Conservation (phyloP, 1,139 yeast genomes). For the Nadsonia starkeyi-henricii region DNA sequence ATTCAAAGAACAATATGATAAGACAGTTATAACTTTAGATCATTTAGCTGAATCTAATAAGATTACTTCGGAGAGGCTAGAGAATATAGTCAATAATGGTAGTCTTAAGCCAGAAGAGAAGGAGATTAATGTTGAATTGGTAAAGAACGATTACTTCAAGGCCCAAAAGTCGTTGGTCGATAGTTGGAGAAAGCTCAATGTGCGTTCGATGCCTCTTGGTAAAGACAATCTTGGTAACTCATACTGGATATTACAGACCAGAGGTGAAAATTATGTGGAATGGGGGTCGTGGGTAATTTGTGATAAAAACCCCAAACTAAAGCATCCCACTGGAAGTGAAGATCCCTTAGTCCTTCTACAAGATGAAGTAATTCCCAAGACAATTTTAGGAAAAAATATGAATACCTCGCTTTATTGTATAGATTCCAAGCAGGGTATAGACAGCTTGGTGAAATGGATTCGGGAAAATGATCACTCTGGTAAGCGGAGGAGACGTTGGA, state of each 20-base stretch:
- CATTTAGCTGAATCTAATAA: background rate
- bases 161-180: background rate
- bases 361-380: background rate
- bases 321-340: conserved; percentile 8
- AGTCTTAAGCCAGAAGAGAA: background rate
- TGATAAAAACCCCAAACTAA: conserved; percentile 12
- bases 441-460: conserved; percentile 17
- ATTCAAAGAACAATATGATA: background rate
- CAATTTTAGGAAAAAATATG: background rate
- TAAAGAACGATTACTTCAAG: background rate
- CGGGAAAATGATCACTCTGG: conserved; percentile 9
- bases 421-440: conserved; percentile 15
- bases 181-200: background rate
- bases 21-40: background rate
- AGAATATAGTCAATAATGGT: background rate
- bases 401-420: conserved; percentile 13
- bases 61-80: background rate
- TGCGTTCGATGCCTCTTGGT: conserved; percentile 4
- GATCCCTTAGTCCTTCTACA: conserved; percentile 2
- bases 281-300: conserved; percentile 26
- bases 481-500: background rate
- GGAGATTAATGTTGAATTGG: background rate
- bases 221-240: conserved; percentile 5
- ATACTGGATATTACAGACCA: conserved; percentile 5
- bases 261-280: background rate